Evolutionary conservation across 345 rosid species (phyloP).

Genomic region (Eucalyptus microcorys): DNA sequence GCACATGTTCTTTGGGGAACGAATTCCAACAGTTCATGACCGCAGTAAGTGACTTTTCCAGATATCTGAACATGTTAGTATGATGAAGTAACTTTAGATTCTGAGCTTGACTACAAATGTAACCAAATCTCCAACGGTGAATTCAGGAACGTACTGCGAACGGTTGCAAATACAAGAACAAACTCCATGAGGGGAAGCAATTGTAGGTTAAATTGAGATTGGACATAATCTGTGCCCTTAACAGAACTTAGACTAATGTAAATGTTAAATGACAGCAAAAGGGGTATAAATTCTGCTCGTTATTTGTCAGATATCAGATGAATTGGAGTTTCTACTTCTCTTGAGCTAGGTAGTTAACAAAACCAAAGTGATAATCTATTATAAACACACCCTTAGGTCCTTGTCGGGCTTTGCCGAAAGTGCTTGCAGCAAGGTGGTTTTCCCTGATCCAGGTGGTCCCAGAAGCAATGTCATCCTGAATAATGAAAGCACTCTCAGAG

Average conservation of each 20-base stretch:
- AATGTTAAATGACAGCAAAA: background rate
- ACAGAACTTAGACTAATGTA: background rate
- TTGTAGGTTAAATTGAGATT: background rate
- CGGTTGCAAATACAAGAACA: background rate
- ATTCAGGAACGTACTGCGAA: background rate
- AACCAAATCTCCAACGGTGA: background rate
- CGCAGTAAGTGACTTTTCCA: slow-evolving; percentile 34
- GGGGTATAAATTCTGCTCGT: background rate
- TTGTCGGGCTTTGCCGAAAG: slow-evolving; percentile 24
- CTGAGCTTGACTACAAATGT: background rate
- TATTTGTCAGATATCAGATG: background rate
- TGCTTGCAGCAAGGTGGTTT: slow-evolving; percentile 43
- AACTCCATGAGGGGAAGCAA: background rate
- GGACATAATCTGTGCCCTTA: background rate
- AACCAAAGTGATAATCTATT: background rate
- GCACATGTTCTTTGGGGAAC: slow-evolving; percentile 52
- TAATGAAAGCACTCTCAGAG: background rate
- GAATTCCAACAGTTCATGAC: slow-evolving; percentile 35
- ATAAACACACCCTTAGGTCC: slow-evolving; percentile 24
- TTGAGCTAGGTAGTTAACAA: background rate
- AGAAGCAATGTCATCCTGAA: slow-evolving; percentile 47
- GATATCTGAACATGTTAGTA: slow-evolving; percentile 10
- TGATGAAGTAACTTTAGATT: background rate
- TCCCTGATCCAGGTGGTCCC: slow-evolving; percentile 58
- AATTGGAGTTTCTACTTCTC: background rate